phyloP scores from a whole-genome alignment of 2,329 filamentous ascomycete species.

The Fusarium chuoi region DNA sequence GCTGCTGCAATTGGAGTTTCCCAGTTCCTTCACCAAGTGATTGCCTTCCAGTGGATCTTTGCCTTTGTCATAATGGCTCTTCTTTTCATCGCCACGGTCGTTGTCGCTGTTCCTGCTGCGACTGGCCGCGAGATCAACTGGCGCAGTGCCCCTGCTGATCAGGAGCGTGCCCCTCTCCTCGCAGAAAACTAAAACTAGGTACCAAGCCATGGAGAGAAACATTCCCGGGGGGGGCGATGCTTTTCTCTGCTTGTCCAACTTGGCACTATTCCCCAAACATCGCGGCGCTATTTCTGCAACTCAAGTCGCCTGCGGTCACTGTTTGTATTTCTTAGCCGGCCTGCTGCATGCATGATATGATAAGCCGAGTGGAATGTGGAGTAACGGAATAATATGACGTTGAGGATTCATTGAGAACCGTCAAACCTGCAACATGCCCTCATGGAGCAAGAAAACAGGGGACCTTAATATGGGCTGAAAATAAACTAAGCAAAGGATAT shows the following conservation, averaged over 20 bases:
- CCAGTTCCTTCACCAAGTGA: slow-evolving; percentile 77
- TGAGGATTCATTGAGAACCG: slow-evolving; percentile 13
- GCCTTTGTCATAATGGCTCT: slow-evolving; percentile 83
- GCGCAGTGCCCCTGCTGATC: slow-evolving; percentile 55
- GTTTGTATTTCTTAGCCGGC: slow-evolving; percentile 17
- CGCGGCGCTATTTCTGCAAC: not conserved
- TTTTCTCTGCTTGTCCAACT: not conserved
- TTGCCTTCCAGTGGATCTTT: slow-evolving; percentile 93
- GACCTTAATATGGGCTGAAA: not conserved
- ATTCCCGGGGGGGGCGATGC: not conserved
- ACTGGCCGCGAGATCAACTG: slow-evolving; percentile 67
- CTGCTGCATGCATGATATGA: slow-evolving; percentile 19
- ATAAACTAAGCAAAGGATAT: not conserved
- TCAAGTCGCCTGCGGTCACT: not conserved
- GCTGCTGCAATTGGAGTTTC: slow-evolving; percentile 79
- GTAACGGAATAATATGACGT: slow-evolving; percentile 31
- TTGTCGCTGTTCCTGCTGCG: slow-evolving; percentile 72
- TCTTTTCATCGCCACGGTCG: slow-evolving; percentile 75
- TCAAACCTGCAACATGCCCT: not conserved
- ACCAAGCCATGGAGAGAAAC: not conserved
- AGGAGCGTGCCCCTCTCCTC: slow-evolving; percentile 71
- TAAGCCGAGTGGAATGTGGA: slow-evolving; percentile 18
- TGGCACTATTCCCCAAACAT: not conserved
- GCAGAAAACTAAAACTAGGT: slow-evolving; percentile 53
- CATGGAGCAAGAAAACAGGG: not conserved